Conservation (phyloP, 257 asterid genomes). For the Petunia secreta region DNA sequence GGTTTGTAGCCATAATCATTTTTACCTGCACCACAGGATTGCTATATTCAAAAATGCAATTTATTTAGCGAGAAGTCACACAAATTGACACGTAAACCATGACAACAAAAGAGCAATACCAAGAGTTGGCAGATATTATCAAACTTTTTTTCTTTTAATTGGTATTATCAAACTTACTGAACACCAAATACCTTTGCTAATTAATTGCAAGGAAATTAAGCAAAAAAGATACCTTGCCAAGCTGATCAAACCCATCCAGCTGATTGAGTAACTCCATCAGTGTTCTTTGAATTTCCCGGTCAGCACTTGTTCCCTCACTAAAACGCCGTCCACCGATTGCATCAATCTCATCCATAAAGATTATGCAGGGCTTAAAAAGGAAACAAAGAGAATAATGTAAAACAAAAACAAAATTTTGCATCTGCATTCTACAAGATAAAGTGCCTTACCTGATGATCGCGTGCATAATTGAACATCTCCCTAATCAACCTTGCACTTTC, state of each 20-base stretch:
- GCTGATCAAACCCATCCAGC: conserved; percentile 95
- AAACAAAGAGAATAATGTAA: background rate
- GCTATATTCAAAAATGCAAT: background rate
- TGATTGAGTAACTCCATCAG: conserved; percentile 95
- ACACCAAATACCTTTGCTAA: background rate
- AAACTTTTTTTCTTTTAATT: too few species aligned
- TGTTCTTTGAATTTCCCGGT: conserved; percentile 96
- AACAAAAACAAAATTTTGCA: too few species aligned
- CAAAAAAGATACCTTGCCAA: conserved; percentile 72
- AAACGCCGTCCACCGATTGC: conserved; percentile 96
- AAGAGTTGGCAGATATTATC: too few species aligned
- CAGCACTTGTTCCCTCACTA: conserved; percentile 98
- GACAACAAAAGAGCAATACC: too few species aligned
- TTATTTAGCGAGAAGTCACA: too few species aligned
- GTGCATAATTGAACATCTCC: conserved; percentile 94
- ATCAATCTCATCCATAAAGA: conserved; percentile 98
- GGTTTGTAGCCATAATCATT: conserved; percentile 84
- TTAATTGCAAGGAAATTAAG: background rate
- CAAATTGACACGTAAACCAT: too few species aligned
- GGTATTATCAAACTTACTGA: too few species aligned
- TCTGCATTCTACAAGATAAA: too few species aligned
- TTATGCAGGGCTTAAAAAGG: conserved; percentile 78
- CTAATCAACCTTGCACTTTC: conserved; percentile 91
- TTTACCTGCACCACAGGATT: conserved; percentile 54
- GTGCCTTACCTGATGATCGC: conserved; percentile 86